Percentiles rank a stretch among this genome's conserved stretches.
Conservation (phyloP, 176 grass and related monocot species). For the Secale cereale region DNA sequence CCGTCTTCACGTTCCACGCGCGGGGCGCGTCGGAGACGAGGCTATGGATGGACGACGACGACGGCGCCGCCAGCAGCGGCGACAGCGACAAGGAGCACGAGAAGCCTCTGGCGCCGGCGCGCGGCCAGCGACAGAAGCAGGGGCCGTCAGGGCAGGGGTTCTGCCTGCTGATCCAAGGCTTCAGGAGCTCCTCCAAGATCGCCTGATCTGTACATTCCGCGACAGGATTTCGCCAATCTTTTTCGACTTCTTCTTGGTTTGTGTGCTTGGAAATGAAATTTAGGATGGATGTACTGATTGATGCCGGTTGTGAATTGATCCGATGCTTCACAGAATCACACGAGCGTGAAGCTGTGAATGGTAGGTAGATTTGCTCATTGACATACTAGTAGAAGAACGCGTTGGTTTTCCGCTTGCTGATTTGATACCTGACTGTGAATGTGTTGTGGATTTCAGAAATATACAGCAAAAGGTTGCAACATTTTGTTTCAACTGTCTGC, state of each 20-base stretch:
- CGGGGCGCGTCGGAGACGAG: conserved; percentile 38
- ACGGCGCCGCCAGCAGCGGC: not conserved
- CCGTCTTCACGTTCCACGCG: conserved; percentile 61
- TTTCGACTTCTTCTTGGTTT: conserved; percentile 17
- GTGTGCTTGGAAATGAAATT: not conserved
- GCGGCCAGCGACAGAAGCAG: conserved; percentile 20
- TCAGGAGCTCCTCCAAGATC: conserved; percentile 50
- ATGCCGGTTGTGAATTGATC: conserved; percentile 17
- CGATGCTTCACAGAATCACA: not conserved
- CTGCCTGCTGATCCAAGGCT: conserved; percentile 63
- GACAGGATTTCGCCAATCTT: conserved; percentile 21
- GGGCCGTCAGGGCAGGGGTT: conserved; percentile 33
- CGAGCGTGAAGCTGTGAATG: conserved; percentile 32
- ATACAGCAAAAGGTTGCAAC: conserved; percentile 14
- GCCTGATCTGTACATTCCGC: conserved; percentile 39
- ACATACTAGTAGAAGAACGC: not conserved
- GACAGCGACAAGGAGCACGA: conserved; percentile 9
- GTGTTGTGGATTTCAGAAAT: conserved; percentile 22
- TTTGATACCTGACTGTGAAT: conserved; percentile 28
- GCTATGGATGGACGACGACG: conserved; percentile 43
- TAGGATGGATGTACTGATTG: conserved; percentile 25
- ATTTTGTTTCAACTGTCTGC: not conserved
- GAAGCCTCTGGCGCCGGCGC: not conserved
- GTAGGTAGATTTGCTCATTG: conserved; percentile 16
- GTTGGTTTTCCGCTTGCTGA: conserved; percentile 26